These are phyloP conservation scores for Saussurea involucrata DNA, from an alignment of 129 eudicot genomes.

Conservation along the genomic window DNA sequence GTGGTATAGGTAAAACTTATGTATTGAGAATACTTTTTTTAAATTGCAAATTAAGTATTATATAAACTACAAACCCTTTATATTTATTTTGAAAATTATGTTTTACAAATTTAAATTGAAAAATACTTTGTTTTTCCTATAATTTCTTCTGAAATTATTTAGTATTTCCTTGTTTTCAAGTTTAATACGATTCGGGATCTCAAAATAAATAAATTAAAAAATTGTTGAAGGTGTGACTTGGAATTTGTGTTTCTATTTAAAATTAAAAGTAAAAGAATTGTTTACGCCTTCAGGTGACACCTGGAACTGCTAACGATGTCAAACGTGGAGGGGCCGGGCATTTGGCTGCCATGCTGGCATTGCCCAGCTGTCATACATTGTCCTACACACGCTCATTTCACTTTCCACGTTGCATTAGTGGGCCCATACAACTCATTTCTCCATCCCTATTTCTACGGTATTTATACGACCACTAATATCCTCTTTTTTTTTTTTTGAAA, in stretches of 20 bases:
- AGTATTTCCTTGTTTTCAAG: not conserved
- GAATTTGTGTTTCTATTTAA: not conserved
- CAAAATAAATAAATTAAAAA: not conserved
- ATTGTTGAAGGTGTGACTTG: not conserved
- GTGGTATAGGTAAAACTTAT: too few relatives aligned
- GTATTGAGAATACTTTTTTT: too few relatives aligned
- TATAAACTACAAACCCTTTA: not conserved
- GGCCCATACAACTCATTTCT: not conserved
- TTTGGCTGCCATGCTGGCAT: conserved; percentile 18
- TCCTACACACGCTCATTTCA: conserved; percentile 1
- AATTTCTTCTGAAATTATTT: not conserved
- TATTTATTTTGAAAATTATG: not conserved
- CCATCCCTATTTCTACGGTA: not conserved
- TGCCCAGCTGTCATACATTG: conserved; percentile 12
- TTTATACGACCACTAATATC: not conserved
- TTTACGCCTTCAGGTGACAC: conserved; percentile 1
- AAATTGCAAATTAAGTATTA: too few relatives aligned
- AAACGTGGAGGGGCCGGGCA: not conserved
- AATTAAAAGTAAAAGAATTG: not conserved
- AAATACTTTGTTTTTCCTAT: not conserved
- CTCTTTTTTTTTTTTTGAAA: not conserved
- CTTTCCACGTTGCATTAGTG: conserved; percentile 14
- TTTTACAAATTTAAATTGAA: not conserved
- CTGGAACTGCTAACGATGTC: conserved; percentile 1
- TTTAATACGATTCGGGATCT: not conserved